These are phyloP conservation scores for Ustilago cynodontis DNA, from an alignment of 1,284 basidiomycete genomes.

Conservation along the genomic window DNA sequence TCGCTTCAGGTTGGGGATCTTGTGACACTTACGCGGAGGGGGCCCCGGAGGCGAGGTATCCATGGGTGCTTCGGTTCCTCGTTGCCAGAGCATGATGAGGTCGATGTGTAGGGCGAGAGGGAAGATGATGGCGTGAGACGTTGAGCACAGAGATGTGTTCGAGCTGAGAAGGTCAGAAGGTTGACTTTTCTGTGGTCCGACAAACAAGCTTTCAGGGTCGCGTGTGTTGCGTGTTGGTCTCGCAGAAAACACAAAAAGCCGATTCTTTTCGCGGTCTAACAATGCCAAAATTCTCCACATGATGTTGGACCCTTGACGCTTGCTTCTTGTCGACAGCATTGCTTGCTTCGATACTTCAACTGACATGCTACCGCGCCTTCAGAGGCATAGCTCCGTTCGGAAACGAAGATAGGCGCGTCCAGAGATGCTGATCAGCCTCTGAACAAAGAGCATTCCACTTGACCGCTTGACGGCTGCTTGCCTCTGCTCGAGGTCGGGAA, in stretches of 20 bases:
- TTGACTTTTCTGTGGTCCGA: slow-evolving; percentile 10
- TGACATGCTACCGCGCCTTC: not conserved
- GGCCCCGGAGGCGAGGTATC: slow-evolving; percentile 56
- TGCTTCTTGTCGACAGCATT: not conserved
- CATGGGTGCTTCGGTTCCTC: slow-evolving; percentile 63
- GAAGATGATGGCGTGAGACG: not conserved
- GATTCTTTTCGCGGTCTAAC: slow-evolving; percentile 16
- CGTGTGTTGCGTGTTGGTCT: slow-evolving; percentile 46
- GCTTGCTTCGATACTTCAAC: not conserved
- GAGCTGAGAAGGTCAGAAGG: not conserved
- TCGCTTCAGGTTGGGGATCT: not conserved
- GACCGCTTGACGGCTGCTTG: not conserved
- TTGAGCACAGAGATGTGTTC: not conserved
- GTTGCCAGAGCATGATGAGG: slow-evolving; percentile 37
- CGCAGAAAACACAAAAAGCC: not conserved
- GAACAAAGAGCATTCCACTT: not conserved
- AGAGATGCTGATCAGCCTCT: not conserved
- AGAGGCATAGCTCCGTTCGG: not conserved
- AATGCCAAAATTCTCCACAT: slow-evolving; percentile 23
- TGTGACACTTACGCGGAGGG: slow-evolving; percentile 36
- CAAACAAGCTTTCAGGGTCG: slow-evolving; percentile 14
- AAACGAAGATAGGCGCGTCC: not conserved
- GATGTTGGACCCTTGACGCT: slow-evolving; percentile 8
- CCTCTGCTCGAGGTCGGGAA: not conserved
- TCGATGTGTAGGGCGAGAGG: not conserved